Percentiles rank a stretch among this genome's conserved stretches.
Evolutionary conservation across 2,329 filamentous ascomycete genomes (phyloP).

Genomic region (Emergomyces orientalis): DNA sequence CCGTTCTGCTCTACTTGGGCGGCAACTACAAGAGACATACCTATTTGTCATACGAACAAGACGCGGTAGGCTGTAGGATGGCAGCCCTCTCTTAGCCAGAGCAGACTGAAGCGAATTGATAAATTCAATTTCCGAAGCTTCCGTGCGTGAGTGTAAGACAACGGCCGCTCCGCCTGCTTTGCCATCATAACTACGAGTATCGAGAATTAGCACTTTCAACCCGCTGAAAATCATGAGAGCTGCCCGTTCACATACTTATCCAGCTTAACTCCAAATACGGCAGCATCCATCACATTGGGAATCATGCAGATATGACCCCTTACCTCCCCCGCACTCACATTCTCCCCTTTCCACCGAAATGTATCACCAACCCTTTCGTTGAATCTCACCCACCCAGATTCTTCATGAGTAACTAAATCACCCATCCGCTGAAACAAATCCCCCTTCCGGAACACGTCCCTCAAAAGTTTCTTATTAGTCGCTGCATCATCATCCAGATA

Average conservation of each 20-base stretch:
- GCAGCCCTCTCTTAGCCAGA: slow-evolving; percentile 38
- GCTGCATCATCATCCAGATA: slow-evolving; percentile 36
- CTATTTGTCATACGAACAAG: slow-evolving; percentile 40
- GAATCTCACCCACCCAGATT: slow-evolving; percentile 38
- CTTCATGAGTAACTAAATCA: slow-evolving; percentile 36
- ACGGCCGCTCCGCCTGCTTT: slow-evolving; percentile 71
- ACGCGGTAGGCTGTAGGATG: slow-evolving; percentile 39
- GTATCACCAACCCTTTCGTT: slow-evolving; percentile 51
- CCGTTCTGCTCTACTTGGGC: background rate
- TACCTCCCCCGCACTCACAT: slow-evolving; percentile 75
- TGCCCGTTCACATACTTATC: slow-evolving; percentile 23
- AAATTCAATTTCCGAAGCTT: slow-evolving; percentile 26
- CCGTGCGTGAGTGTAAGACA: slow-evolving; percentile 37
- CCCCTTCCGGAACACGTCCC: slow-evolving; percentile 39
- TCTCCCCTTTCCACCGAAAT: slow-evolving; percentile 59
- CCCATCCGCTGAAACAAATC: slow-evolving; percentile 40
- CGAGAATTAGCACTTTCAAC: slow-evolving; percentile 29
- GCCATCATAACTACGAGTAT: slow-evolving; percentile 69
- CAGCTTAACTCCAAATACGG: slow-evolving; percentile 64
- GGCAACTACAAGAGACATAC: slow-evolving; percentile 23
- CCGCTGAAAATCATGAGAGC: background rate
- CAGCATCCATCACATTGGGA: slow-evolving; percentile 60
- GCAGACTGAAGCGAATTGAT: slow-evolving; percentile 30
- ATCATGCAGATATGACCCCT: slow-evolving; percentile 62
- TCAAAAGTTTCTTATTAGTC: slow-evolving; percentile 38